Base-by-base conservation (phyloP, 1,139 yeast species). In the Kluyveromyces marxianus region DNA sequence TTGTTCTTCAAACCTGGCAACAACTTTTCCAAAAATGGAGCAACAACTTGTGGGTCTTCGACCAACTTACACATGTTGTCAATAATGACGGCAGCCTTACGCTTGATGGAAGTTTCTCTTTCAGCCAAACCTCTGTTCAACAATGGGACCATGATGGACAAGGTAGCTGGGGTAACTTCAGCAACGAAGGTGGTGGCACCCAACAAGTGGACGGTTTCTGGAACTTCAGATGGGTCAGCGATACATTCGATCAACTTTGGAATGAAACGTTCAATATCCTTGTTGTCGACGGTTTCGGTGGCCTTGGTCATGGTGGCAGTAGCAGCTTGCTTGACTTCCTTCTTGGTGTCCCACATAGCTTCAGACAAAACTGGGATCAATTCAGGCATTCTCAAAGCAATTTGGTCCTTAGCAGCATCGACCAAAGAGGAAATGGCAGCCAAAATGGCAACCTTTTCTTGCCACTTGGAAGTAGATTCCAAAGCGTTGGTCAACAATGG, bases 41-140 rank as follows among this genome's bases (percentile, higher is more conserved):
- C 97, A 76, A 92, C 95, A 69, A 92, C 92, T 79, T 92, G 97
- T 63, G 98, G 98, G 72, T 92, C 98, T 69, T 92, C 97, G 76
- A 92, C 98, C 75, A 92, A 87, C 79, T 92, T 92, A 86, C 98
- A 92, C 98, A 92, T 92, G 95, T 92, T 92, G 74, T 92, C 98
- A 66, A 90, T 86, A 74, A 92, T 92, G 70, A 92, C 98, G 64
- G 98, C 98, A 67, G 97, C 84, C 81, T 92, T 92, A 82, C 98
- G 90, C 86, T 92, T 92, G 79, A 92, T 92, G 63, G 97, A 79
- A 62, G 98, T 92, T 67, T 92, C 98, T 81, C 98, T 94, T 79
- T 92, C 98, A 69, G 95, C 95, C 69, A 92, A 82, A 89, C 98
- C 98, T 85, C 98, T 90, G 62, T 95, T 81, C 71, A 92, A 82